Percentiles rank a stretch among this genome's conserved stretches.
Conservation (phyloP, 164 flowering plant species). For the Malania oleifera region DNA sequence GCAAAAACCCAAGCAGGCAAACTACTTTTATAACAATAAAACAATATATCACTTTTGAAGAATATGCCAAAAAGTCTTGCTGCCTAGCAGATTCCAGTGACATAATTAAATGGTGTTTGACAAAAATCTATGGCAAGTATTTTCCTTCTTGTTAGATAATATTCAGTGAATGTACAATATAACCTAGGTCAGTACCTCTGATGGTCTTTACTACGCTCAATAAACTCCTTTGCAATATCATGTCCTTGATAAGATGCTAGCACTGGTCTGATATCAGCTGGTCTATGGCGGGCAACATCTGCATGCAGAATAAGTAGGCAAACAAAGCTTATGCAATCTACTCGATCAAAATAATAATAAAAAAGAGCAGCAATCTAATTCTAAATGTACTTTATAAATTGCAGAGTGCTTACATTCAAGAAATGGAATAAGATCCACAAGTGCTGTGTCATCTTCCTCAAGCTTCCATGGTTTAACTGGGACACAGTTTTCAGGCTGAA, state of each 20-base stretch:
- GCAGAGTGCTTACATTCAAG: conserved; percentile 64
- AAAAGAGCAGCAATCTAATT: neutral
- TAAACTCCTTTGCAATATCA: conserved; percentile 76
- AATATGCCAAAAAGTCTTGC: no score
- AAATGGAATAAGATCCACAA: conserved; percentile 83
- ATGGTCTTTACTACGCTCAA: conserved; percentile 73
- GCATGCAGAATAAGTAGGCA: conserved; percentile 13
- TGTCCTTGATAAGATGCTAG: conserved; percentile 70
- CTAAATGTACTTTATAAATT: neutral
- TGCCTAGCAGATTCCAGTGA: no score
- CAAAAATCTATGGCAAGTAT: no score
- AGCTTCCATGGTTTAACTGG: conserved; percentile 73
- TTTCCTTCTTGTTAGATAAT: no score
- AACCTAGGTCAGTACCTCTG: conserved; percentile 42
- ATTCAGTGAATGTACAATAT: no score
- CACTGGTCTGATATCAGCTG: conserved; percentile 82
- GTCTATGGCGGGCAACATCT: conserved; percentile 81
- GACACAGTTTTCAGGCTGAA: conserved; percentile 81
- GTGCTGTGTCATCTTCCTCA: conserved; percentile 69
- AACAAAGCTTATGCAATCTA: neutral
- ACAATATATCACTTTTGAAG: no score
- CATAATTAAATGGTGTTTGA: no score
- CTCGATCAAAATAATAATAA: neutral
- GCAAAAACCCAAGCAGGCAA: no score
- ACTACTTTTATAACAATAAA: no score